Conservation (phyloP, 371 early-diverging fungal species). For the Mortierella sp. region DNA sequence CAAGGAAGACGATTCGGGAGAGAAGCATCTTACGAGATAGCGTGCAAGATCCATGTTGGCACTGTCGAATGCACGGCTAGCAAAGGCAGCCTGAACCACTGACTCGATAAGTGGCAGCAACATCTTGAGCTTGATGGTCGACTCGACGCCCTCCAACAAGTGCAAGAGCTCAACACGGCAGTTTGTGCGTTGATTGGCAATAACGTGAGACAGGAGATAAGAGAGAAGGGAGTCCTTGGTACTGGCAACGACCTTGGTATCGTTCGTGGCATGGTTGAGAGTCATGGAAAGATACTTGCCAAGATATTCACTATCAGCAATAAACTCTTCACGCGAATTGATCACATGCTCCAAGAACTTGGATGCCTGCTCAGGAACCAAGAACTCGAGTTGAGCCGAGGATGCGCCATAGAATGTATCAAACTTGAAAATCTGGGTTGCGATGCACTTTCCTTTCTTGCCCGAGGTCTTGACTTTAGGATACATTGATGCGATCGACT, state of each 20-base stretch:
- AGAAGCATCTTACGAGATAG: constrained; percentile 71
- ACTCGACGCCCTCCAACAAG: constrained; percentile 63
- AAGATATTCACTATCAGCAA: constrained; percentile 55
- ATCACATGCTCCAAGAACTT: constrained; percentile 37
- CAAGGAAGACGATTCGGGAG: constrained; percentile 60
- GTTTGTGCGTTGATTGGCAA: constrained; percentile 57
- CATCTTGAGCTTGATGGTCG: constrained; percentile 69
- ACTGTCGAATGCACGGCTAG: constrained; percentile 28
- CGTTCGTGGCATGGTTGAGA: constrained; percentile 21
- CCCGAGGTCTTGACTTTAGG: constrained; percentile 59
- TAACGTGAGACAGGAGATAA: constrained; percentile 77
- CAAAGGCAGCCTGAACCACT: constrained; percentile 50
- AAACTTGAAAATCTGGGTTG: constrained; percentile 61
- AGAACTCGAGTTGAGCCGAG: constrained; percentile 45
- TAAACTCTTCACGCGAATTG: constrained; percentile 57
- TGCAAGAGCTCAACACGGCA: constrained; percentile 65
- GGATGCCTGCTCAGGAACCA: constrained; percentile 29
- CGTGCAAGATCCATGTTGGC: constrained; percentile 55
- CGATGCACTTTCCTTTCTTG: constrained; percentile 55
- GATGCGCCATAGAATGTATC: constrained; percentile 64
- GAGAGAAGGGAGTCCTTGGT: constrained; percentile 57
- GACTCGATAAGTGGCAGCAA: constrained; percentile 72
- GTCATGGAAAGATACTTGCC: constrained; percentile 35
- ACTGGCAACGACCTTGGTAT: constrained; percentile 28
- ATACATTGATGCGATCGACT: constrained; percentile 60